Evolutionary conservation across 306 rosid genomes (phyloP), one percentile per base, ranked within the genome.

Genomic region (Astragalus glycyphyllos): DNA sequence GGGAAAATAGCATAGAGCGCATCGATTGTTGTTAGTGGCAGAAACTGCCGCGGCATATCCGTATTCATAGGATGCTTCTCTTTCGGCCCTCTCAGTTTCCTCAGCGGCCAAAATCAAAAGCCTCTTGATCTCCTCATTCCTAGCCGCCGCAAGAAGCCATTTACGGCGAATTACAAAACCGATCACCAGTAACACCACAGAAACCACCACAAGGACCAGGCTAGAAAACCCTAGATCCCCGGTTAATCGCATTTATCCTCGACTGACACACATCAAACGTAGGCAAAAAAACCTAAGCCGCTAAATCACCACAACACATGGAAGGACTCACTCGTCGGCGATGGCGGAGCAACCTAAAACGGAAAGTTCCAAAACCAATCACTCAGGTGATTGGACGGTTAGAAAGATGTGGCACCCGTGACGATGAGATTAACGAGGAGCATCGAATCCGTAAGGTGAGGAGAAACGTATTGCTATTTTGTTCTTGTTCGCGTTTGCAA

Each of bases 141-240:
- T 90, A 40, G 84, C 86, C 74, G 75, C 84, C 2, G 97, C 78
- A 29, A 58, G 68, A 44, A 73, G 74, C 97, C 94, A 93, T 87
- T 87, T 93, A 8, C 87, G 80, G 49, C 86, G 72, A 59, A 84
- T 77, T 7, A 83, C 41, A 50, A 88, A 71, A 5, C 79, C 86
- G 73, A 87, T 83, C 74, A 78, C 78, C 68, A 90, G 86, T 34
- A 84, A n/a, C 46, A 85, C 42, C 6, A 85, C 34, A 63, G 69
- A 86, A 44, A 69, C 79, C 80, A 81, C 79, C 56, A 69, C 60
- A 72, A 90, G 82, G 73, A 90, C 82, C 74, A 83, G 88, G 89
- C 80, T 84, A 69, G 69, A 77, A 84, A 93, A 86, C 93, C 98
- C 98, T 85, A 86, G 81, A 90, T 75, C 88, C 92, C 81, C 89